Evolutionary conservation across 2,329 filamentous ascomycete genomes (phyloP), one percentile per base, ranked within the genome.

Genomic region (Colletotrichum eremochloae): DNA sequence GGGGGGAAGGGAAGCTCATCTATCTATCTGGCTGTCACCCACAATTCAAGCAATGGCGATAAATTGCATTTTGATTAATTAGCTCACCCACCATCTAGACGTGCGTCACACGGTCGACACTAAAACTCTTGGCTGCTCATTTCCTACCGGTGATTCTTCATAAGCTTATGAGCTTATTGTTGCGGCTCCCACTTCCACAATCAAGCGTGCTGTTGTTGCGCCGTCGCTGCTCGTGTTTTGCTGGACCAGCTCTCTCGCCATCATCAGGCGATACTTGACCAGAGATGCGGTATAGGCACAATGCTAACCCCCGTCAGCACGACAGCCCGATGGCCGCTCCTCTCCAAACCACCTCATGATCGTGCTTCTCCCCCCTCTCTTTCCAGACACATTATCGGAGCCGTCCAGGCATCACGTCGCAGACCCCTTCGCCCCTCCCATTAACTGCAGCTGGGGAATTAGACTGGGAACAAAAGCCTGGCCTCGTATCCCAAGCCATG

Each of bases 1-100:
- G 48, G 46, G 48, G 2, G 5, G 15, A 7, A 15, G 61, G 15
- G 36, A 33, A 33, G 14, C 33, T n/a, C 24, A 44, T 44, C 1
- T 46, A 8, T 36, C 8, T 8, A 48, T 29, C 57, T 33, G 33
- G 18, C 57, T 15, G 40, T 24, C 69, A n/a, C 53, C 69, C 69
- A 69, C 69, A 55, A 63, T 60, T 64, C 70, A 72, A 72, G 70
- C 70, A 70, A 36, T 36, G 48, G 20, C 66, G 66, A 65, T 69
- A 57, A 42, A 72, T 72, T 72, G 36, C 61, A 52, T 42, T 69
- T 64, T 64, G 53, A 64, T 48, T 48, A 48, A 48, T 72, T 64
- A 72, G 58, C 7, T 38, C 40, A 33, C 33, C 66, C 33, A 46
- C 40, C 36, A n/a, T 66, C 12, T 20, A 24, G 46, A 58, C 52